Evolutionary conservation across 345 rosid species (phyloP).

Genomic region (rapeseed (Brassica napus)): DNA sequence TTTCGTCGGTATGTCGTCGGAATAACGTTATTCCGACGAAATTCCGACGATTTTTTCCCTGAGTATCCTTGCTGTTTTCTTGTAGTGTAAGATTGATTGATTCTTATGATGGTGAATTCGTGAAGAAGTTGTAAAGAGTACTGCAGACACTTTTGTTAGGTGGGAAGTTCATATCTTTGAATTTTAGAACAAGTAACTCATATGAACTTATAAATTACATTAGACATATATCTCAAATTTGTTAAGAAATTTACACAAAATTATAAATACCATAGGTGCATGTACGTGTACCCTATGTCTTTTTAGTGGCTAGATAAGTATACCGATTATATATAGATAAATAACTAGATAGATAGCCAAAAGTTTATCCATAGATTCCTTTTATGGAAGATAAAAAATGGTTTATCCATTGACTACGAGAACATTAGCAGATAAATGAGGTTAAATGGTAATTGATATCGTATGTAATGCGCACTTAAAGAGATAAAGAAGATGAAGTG

Average conservation of each 20-base stretch:
- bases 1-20: too few species aligned
- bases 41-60: too few species aligned
- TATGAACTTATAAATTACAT: neutral
- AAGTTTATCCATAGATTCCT: neutral
- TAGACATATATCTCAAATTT: neutral
- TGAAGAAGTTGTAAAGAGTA: neutral
- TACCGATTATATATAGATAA: neutral
- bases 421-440: constrained; percentile 1
- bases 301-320: neutral
- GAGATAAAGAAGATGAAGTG: constrained; percentile 22
- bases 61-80: too few species aligned
- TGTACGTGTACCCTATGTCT: neutral
- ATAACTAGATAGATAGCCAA: neutral
- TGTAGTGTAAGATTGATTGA: constrained; percentile 7
- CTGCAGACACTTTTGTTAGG: neutral
- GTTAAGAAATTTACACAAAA: neutral
- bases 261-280: neutral
- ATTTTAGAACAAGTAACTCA: neutral
- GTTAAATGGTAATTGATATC: neutral
- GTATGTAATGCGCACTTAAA: constrained; percentile 30
- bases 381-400: neutral
- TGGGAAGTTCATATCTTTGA: constrained; percentile 8
- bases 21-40: too few species aligned
- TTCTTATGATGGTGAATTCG: constrained; percentile 19
- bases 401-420: neutral